A percentile compares a stretch with the other conserved stretches of the same genome.
These are phyloP conservation scores for Xylariaceae sp. DNA, from an alignment of 2,329 filamentous ascomycete species.

Conservation along the genomic window DNA sequence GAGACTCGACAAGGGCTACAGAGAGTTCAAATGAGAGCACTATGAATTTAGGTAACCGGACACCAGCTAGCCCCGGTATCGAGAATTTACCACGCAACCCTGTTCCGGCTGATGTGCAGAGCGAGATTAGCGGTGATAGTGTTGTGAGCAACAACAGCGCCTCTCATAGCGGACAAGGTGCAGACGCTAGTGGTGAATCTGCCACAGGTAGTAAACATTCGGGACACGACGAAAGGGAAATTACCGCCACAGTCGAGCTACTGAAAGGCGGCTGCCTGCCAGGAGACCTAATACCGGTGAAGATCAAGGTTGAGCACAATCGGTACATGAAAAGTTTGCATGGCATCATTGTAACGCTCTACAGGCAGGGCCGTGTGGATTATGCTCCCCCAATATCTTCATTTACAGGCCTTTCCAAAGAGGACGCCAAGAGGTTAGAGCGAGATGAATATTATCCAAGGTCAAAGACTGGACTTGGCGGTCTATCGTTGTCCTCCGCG, in stretches of 20 bases:
- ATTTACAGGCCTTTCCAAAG: constrained; percentile 63
- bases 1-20: constrained; percentile 46
- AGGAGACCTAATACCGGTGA: constrained; percentile 82
- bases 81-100: constrained; percentile 50
- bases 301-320: constrained; percentile 83
- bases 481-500: constrained; percentile 83
- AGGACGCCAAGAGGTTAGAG: constrained; percentile 70
- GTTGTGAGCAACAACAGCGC: constrained; percentile 70
- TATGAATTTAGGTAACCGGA: constrained; percentile 48
- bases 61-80: constrained; percentile 41
- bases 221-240: constrained; percentile 73
- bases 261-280: constrained; percentile 83
- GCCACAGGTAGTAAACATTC: constrained; percentile 57
- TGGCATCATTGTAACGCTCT: constrained; percentile 91
- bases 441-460: constrained; percentile 87
- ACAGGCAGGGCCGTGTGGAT: constrained; percentile 89
- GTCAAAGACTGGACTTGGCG: constrained; percentile 84
- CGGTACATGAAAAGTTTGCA: constrained; percentile 90
- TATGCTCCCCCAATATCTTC: constrained; percentile 65
- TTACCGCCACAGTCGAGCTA: constrained; percentile 85
- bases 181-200: constrained; percentile 55
- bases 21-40: constrained; percentile 52
- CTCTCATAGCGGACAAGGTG: constrained; percentile 58
- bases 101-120: constrained; percentile 51
- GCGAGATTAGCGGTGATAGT: constrained; percentile 75